A percentile compares a stretch with the other conserved stretches of the same genome.
Conservation (phyloP, 1,284 basidiomycete genomes). For the Rhodotorula sp. region DNA sequence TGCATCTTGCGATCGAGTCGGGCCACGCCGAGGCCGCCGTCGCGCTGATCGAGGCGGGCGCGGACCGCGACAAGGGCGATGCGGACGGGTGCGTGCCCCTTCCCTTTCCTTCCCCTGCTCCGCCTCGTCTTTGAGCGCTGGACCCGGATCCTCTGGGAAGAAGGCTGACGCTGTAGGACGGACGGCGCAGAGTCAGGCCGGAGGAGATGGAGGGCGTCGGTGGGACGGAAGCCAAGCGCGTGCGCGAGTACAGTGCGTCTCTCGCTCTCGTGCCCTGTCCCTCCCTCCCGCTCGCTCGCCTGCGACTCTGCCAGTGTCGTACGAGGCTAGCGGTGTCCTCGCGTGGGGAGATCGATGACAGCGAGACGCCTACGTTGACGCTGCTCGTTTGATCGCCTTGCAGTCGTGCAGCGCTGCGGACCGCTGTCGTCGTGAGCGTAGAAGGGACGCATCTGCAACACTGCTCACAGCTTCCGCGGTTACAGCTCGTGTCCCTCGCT, state of each 20-base stretch:
- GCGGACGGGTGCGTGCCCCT: slow-evolving; percentile 24
- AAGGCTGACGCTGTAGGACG: no score
- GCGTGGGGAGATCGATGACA: no score
- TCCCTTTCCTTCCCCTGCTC: background rate
- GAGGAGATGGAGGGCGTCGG: slow-evolving; percentile 86
- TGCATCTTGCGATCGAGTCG: slow-evolving; percentile 95
- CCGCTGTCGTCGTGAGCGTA: slow-evolving; percentile 15
- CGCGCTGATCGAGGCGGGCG: slow-evolving; percentile 85
- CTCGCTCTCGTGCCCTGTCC: background rate
- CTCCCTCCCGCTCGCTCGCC: background rate
- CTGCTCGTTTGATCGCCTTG: background rate
- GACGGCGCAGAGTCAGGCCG: slow-evolving; percentile 50
- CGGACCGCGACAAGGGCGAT: slow-evolving; percentile 80
- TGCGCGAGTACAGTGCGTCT: slow-evolving; percentile 60
- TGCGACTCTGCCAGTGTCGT: no score
- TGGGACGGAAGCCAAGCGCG: slow-evolving; percentile 76
- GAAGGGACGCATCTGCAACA: background rate
- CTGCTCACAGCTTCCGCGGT: background rate
- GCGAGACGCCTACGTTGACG: background rate
- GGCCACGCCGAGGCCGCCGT: slow-evolving; percentile 87
- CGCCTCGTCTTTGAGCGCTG: background rate
- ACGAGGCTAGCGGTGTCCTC: background rate
- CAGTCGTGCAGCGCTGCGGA: slow-evolving; percentile 35
- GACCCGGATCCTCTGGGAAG: no score
- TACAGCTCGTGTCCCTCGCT: background rate